Conservation (phyloP, 805 yeast genomes). For the Nadsonia fulvescens region DNA sequence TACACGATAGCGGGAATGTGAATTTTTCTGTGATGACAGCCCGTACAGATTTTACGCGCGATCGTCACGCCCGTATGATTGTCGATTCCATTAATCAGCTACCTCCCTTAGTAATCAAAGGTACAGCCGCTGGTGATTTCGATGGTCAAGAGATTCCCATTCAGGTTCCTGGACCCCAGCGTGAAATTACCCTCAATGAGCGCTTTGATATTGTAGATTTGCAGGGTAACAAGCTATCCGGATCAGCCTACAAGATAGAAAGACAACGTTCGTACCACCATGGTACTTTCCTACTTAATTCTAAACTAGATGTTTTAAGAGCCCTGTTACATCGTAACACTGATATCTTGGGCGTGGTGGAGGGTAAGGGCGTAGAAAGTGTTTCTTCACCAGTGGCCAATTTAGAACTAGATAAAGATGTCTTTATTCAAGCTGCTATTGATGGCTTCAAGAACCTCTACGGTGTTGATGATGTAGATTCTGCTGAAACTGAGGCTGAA, state of each 20-base stretch:
- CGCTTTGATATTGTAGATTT: conserved; percentile 57
- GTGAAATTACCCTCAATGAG: conserved; percentile 33
- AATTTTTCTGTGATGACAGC: conserved; percentile 71
- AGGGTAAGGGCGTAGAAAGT: conserved; percentile 44
- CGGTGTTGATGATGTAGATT: conserved; percentile 6
- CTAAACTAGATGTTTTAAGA: conserved; percentile 41
- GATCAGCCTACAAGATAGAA: conserved; percentile 81
- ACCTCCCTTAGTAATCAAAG: conserved; percentile 4
- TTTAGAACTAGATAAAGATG: conserved; percentile 26
- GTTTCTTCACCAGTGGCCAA: conserved; percentile 71
- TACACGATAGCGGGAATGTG: conserved; percentile 78
- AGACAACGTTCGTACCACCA: conserved; percentile 78
- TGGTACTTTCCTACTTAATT: conserved; percentile 77
- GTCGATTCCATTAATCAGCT: conserved; percentile 21
- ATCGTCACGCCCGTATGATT: conserved; percentile 30
- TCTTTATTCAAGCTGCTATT: conserved; percentile 29
- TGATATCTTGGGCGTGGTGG: conserved; percentile 23
- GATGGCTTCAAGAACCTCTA: conserved; percentile 23
- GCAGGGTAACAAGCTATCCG: conserved; percentile 47
- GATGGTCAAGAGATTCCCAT: conserved; percentile 1
- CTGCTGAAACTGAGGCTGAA: too few species aligned
- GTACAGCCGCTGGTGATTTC: background rate
- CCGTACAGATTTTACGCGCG: conserved; percentile 43
- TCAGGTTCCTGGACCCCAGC: conserved; percentile 7
- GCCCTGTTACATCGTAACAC: conserved; percentile 36